Evolutionary conservation across 1,139 yeast species (phyloP), one percentile per base, ranked within the genome.

Genomic region (Blastobotrys petasosporus): DNA sequence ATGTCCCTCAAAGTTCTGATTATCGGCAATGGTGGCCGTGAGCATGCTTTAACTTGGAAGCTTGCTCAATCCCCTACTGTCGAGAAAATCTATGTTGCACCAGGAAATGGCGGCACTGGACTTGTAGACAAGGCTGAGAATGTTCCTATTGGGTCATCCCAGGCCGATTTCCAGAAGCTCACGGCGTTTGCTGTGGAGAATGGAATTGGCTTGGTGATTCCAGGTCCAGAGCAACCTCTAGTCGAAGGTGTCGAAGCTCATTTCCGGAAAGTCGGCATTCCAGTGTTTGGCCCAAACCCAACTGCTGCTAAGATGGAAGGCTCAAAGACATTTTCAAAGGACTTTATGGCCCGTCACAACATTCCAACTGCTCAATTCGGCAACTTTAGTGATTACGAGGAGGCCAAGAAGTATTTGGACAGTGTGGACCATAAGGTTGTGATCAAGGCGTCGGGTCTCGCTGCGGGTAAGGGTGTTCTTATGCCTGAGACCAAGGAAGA

Each of bases 141-240:
- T 62, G 80, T 92, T 37, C 74, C 82, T 30, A 79, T 85, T 56
- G 77, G 85, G 44, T 74, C 82, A 2, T 69, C 79, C 30, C 73
- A 78, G 49, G 74, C 73, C 3, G 79, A 82, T 54, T 81, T 85
- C 62, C 75, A 76, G 29, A 73, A 70, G 39, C 71, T 79, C 36
- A 76, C 77, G 52, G 58, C 58, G 37, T 61, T 61, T 46, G 64
- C 66, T 10, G 64, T 73, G n/a, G 77, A 77, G 37, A 71, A 90
- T 50, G 60, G 75, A 8, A 75, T 94, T 49, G 76, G 74, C 45
- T 74, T 94, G 53, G 98, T 88, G 10, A 75, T 94, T 43, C 98
- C 98, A 33, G 99, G 99, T 37, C 98, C 99, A n/a, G 99, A 94
- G 69, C 96, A 88, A 67, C 98, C 98, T 36, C 74, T 94, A 53